Evolutionary conservation across 345 rosid species (phyloP), one percentile per base, ranked within the genome.

Genomic region (Citrus inodora): DNA sequence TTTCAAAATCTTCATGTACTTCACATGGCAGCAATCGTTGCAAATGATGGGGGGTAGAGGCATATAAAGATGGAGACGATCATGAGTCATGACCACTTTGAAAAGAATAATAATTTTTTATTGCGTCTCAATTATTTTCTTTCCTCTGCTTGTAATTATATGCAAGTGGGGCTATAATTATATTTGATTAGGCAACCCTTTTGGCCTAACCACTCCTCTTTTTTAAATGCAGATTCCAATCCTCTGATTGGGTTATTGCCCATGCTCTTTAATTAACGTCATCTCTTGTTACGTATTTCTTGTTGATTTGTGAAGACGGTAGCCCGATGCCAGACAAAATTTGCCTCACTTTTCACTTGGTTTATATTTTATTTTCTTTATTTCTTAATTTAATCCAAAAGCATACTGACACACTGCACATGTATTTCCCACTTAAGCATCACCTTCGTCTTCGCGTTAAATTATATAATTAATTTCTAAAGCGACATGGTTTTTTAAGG

Each of bases 141-240:
- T 67, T 78, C 74, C 83, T 77, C 67, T 64, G 75, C 79, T 82
- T 84, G 86, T 85, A 83, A 82, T 81, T 84, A 83, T 87, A 77
- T 83, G 85, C 85, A 81, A 87, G 86, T 87, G 89, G 87, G 80
- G 68, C 85, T 71, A 82, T 83, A 77, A 83, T 87, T 84, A 71
- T 76, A 79, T 82, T 80, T 58, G 68, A 73, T 69, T 68, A 19
- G 67, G 79, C 79, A 17, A 53, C 60, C 71, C 55, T 80, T 82
- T 79, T 76, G 60, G 79, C 81, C 80, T 76, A 82, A 80, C 86
- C 80, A 78, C 84, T 75, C 80, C 13, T 14, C 38, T 8, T n/a
- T n/a, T 79, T 40, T 65, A 25, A 37, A 74, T 77, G 67, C 81
- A 83, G 60, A 48, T 70, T 67, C 58, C 10, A 24, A 0, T 62